Conservation (phyloP, 202 grass and related monocot genomes). For the Bolboschoenoplectus hybrid region DNA sequence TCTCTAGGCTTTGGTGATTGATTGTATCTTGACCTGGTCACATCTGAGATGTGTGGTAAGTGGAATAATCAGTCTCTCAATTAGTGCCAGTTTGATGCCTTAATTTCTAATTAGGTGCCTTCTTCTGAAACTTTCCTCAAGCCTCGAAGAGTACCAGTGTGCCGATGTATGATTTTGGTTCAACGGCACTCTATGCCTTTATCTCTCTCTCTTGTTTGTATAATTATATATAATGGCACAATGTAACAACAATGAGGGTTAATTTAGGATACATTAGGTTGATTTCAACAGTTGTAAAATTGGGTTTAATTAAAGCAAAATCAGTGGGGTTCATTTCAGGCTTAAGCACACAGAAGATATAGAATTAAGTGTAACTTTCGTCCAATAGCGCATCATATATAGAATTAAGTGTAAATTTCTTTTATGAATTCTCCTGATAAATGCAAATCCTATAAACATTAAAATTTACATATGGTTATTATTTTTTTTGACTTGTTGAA, state of each 20-base stretch:
- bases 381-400: too few relatives aligned
- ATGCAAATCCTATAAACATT: too few relatives aligned
- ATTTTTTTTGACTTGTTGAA: too few relatives aligned
- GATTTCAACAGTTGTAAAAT: background rate
- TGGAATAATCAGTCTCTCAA: background rate
- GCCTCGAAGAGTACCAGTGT: background rate
- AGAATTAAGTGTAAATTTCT: too few relatives aligned
- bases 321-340: background rate
- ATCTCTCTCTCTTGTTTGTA: background rate
- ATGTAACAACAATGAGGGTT: background rate
- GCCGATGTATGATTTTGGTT: background rate
- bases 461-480: too few relatives aligned
- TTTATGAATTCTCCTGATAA: too few relatives aligned
- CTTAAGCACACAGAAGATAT: background rate
- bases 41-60: constrained; percentile 26
- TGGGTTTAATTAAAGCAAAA: background rate
- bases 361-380: too few relatives aligned
- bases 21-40: background rate
- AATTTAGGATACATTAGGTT: background rate
- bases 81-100: background rate
- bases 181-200: background rate
- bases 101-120: background rate
- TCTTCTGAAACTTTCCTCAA: background rate
- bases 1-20: constrained; percentile 8
- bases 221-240: background rate